phyloP scores from a whole-genome alignment of 2,329 filamentous ascomycete genomes.

The Fusarium coffeatum region DNA sequence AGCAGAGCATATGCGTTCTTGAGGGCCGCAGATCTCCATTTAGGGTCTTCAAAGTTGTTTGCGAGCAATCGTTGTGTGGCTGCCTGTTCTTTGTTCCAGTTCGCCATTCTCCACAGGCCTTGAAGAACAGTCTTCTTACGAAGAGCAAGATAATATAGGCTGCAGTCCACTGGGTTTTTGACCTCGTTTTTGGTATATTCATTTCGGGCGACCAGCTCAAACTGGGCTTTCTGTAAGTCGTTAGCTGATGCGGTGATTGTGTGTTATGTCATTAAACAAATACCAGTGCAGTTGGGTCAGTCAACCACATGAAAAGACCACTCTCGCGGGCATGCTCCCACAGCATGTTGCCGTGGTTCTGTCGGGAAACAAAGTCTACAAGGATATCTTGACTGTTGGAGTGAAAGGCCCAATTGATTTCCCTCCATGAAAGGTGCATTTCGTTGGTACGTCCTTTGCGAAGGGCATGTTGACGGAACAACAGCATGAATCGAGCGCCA shows the following conservation, averaged over 20 bases:
- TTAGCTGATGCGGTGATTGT: conserved; percentile 11
- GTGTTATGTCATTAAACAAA: background rate
- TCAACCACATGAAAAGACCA: conserved; percentile 95
- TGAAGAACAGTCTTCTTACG: conserved; percentile 90
- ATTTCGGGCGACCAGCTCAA: conserved; percentile 90
- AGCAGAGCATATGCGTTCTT: conserved; percentile 98
- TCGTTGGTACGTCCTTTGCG: conserved; percentile 73
- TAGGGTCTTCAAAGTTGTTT: conserved; percentile 90
- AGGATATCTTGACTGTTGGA: conserved; percentile 90
- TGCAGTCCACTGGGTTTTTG: conserved; percentile 91
- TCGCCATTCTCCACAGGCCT: conserved; percentile 94
- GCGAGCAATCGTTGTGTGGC: conserved; percentile 82
- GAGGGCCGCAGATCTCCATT: conserved; percentile 88
- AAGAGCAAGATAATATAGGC: conserved; percentile 89
- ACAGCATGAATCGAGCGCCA: conserved; percentile 86
- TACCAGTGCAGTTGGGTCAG: conserved; percentile 80
- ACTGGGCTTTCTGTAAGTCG: conserved; percentile 66
- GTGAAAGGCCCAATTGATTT: conserved; percentile 88
- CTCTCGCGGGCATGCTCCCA: conserved; percentile 90
- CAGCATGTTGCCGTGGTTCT: conserved; percentile 81
- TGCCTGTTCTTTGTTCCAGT: conserved; percentile 85
- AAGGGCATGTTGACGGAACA: conserved; percentile 84
- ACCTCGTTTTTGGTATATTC: conserved; percentile 90
- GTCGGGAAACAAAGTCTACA: conserved; percentile 81
- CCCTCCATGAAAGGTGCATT: conserved; percentile 77